Evolutionary conservation across 129 eudicot species (phyloP).

Genomic region (Glebionis coronaria): DNA sequence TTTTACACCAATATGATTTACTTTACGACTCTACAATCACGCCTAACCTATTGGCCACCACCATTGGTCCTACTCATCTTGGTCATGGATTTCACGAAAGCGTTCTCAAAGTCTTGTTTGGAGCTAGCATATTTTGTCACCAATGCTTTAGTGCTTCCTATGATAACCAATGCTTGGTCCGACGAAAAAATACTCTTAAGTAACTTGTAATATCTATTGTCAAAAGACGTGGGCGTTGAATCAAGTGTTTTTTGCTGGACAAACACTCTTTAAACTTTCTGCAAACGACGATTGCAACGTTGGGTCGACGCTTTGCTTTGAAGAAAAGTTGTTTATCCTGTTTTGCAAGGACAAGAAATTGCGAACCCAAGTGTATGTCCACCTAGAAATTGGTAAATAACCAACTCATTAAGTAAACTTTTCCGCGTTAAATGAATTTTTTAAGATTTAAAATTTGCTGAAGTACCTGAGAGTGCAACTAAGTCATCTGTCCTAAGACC

Average conservation of each 20-base stretch:
- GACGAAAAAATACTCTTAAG: slow-evolving; percentile 43
- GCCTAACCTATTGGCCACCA: slow-evolving; percentile 46
- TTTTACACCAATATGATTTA: slow-evolving; percentile 3
- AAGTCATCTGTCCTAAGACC: slow-evolving; percentile 30
- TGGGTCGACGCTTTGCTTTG: slow-evolving; percentile 34
- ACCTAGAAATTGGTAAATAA: background rate
- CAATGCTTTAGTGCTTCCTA: slow-evolving; percentile 27
- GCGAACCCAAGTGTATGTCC: slow-evolving; percentile 73
- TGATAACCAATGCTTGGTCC: slow-evolving; percentile 43
- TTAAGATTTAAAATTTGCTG: slow-evolving; percentile 6
- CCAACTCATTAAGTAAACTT: background rate
- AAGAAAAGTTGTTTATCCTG: slow-evolving; percentile 57
- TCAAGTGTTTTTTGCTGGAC: slow-evolving; percentile 36
- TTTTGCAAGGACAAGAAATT: slow-evolving; percentile 79
- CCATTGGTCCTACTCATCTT: slow-evolving; percentile 50
- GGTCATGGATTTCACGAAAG: slow-evolving; percentile 46
- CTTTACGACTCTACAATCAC: too few species aligned
- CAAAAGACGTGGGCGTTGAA: slow-evolving; percentile 40
- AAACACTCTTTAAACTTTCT: slow-evolving; percentile 23
- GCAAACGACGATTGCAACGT: slow-evolving; percentile 33
- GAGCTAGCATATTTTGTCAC: slow-evolving; percentile 46
- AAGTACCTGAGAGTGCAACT: too few species aligned
- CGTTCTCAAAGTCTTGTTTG: slow-evolving; percentile 36
- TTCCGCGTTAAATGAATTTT: background rate
- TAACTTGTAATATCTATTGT: too few species aligned